A percentile compares a stretch with the other conserved stretches of the same genome.
phyloP scores from a whole-genome alignment of 1,139 yeast species.

The Candida pseudoviswanathii region DNA sequence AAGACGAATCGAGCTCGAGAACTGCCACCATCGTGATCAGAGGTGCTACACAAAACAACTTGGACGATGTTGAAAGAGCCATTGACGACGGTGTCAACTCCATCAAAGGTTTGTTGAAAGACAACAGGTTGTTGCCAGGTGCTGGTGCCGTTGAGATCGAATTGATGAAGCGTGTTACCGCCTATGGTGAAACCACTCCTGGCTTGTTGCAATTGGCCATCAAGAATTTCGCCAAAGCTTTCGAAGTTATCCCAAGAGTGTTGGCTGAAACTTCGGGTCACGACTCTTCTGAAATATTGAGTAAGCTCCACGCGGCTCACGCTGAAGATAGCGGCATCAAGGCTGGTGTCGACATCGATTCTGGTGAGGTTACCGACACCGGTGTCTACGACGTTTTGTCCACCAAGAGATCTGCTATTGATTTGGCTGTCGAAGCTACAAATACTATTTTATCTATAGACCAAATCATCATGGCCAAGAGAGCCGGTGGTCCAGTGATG shows the following conservation, averaged over 20 bases:
- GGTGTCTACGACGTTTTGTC: slow-evolving; percentile 80
- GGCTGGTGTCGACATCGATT: slow-evolving; percentile 65
- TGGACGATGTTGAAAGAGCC: slow-evolving; percentile 95
- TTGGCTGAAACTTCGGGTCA: slow-evolving; percentile 94
- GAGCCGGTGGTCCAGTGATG: slow-evolving; percentile 96
- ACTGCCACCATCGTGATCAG: slow-evolving; percentile 92
- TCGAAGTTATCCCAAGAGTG: slow-evolving; percentile 90
- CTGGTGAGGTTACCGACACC: slow-evolving; percentile 67
- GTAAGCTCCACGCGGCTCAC: slow-evolving; percentile 88
- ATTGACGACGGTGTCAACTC: slow-evolving; percentile 96
- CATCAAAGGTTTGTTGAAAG: slow-evolving; percentile 84
- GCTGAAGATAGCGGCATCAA: slow-evolving; percentile 37
- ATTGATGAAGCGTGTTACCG: slow-evolving; percentile 74
- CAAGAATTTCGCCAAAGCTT: slow-evolving; percentile 91
- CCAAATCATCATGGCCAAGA: slow-evolving; percentile 90
- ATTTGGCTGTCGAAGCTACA: slow-evolving; percentile 95
- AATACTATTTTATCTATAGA: slow-evolving; percentile 87
- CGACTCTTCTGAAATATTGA: slow-evolving; percentile 84
- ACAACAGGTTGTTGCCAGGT: slow-evolving; percentile 82
- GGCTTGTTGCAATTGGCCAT: slow-evolving; percentile 92
- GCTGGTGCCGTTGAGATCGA: slow-evolving; percentile 98
- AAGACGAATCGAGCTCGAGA: slow-evolving; percentile 66
- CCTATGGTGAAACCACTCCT: slow-evolving; percentile 90
- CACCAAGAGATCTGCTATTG: slow-evolving; percentile 83
- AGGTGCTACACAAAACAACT: slow-evolving; percentile 94